Conservation (phyloP, 805 yeast genomes). For the Saturnispora galanensis region DNA sequence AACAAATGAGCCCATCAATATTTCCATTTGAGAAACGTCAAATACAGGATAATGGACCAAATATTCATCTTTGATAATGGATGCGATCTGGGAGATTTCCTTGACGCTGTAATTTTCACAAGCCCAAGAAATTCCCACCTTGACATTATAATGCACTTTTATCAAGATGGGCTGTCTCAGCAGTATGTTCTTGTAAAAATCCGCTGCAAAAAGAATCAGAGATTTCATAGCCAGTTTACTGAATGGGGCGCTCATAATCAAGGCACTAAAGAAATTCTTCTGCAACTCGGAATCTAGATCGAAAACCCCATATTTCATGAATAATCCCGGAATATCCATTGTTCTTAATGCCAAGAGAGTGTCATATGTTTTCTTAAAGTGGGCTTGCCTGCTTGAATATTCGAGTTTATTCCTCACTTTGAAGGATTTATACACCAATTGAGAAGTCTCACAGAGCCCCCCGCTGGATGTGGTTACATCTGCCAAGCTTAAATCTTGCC, state of each 20-base stretch:
- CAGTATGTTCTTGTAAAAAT: conserved; percentile 8
- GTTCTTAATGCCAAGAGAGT: background rate
- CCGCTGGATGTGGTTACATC: background rate
- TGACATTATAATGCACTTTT: background rate
- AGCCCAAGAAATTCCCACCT: conserved; percentile 6
- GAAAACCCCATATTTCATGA: background rate
- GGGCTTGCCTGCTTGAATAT: background rate
- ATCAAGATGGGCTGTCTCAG: conserved; percentile 8
- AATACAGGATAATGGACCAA: conserved; percentile 2
- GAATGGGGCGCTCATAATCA: conserved; percentile 1
- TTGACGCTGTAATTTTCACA: conserved; percentile 7
- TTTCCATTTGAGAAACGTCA: background rate
- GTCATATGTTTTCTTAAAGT: background rate
- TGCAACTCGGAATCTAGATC: conserved; percentile 3
- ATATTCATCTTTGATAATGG: conserved; percentile 7
- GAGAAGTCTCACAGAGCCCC: background rate
- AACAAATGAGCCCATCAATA: conserved; percentile 3
- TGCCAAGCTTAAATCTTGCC: background rate
- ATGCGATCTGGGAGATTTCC: conserved; percentile 4
- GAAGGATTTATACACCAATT: conserved; percentile 3
- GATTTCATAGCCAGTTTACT: conserved; percentile 8
- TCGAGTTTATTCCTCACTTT: background rate
- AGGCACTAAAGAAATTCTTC: background rate
- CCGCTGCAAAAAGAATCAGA: conserved; percentile 5
- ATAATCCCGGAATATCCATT: background rate